A percentile compares a stretch with the other conserved stretches of the same genome.
Conservation (phyloP, 345 rosid species). For the Ricinus communis region DNA sequence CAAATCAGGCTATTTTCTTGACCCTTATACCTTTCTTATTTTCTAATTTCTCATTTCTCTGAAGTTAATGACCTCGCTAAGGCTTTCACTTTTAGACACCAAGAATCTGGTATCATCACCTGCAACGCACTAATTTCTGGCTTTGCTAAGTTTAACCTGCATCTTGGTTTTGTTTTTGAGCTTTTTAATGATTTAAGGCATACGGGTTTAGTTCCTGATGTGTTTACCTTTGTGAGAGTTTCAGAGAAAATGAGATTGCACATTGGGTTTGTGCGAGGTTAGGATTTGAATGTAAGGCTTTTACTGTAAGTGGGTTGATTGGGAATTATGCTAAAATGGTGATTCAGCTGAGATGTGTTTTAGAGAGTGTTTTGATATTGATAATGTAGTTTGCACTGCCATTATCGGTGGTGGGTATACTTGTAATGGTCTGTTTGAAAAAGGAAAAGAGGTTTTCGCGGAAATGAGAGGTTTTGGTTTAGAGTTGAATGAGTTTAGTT, state of each 20-base stretch:
- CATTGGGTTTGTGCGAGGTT: conserved; percentile 36
- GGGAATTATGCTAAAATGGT: conserved; percentile 39
- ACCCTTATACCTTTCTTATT: conserved; percentile 31
- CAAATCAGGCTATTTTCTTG: conserved; percentile 37
- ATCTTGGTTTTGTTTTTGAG: conserved; percentile 6
- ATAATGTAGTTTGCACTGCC: conserved; percentile 37
- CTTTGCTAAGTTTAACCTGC: conserved; percentile 24
- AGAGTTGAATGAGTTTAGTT: conserved; percentile 40
- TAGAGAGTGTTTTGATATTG: conserved; percentile 34
- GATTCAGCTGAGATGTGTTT: conserved; percentile 42
- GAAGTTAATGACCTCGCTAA: conserved; percentile 26
- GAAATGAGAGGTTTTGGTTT: conserved; percentile 34
- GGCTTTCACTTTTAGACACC: conserved; percentile 38
- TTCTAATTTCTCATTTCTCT: conserved; percentile 40
- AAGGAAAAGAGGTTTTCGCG: conserved; percentile 30
- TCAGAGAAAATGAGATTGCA: conserved; percentile 29
- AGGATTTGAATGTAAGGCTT: conserved; percentile 30
- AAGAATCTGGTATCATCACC: conserved; percentile 30
- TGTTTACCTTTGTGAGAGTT: conserved; percentile 31
- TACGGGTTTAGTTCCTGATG: conserved; percentile 35
- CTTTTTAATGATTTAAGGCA: conserved; percentile 34
- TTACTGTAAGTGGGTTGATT: conserved; percentile 41
- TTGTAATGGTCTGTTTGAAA: conserved; percentile 38
- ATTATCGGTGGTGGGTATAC: conserved; percentile 37
- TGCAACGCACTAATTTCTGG: conserved; percentile 43